Evolutionary conservation across 2,329 filamentous ascomycete genomes (phyloP), one percentile per base, ranked within the genome.

Genomic region (Grosmannia clavigera): DNA sequence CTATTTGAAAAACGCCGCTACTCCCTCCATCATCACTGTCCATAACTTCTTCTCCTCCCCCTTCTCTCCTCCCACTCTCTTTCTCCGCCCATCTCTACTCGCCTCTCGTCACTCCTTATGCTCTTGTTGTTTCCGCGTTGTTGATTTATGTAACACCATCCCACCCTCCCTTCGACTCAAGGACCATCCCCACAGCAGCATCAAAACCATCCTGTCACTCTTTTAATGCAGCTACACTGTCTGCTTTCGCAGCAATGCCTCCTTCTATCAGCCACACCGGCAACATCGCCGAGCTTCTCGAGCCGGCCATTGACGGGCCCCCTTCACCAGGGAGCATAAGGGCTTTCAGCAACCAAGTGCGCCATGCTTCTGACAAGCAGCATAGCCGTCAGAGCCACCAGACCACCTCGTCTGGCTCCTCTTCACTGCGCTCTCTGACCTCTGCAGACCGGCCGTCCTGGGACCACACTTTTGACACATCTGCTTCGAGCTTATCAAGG

Each of bases 261-360:
- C 46, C 59, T 27, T 57, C 58, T 5, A 25, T 58, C 43, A 58
- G 35, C 54, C 60, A 50, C 55, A 58, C 61, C 38, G 61, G 65
- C 59, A 66, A 64, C 65, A 64, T 71, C 46, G 67, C 72, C 61
- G 76, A 80, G 61, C 73, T 81, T 59, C 70, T 85, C 61, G 81
- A 79, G 61, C 81, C 82, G 56, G 77, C 82, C 62, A 71, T 85
- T 60, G 81, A 85, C 65, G 80, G 80, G 22, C 82, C 82, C 50
- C 81, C 82, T 0, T 85, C 82, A 40, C 81, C 83, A 33, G 78
- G 82, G 66, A 77, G 76, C 63, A 76, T 84, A 65, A 78, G 82
- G 64, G 80, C 80, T 61, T 73, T 84, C 58, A 83, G 75, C 68
- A 78, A 79, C 68, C 79, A 84, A 70, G 78, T 83, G 76, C 82